Percentiles rank a stretch among this genome's conserved stretches.
phyloP scores from a whole-genome alignment of 768 basidiomycete species.

The Podaxis sp. region DNA sequence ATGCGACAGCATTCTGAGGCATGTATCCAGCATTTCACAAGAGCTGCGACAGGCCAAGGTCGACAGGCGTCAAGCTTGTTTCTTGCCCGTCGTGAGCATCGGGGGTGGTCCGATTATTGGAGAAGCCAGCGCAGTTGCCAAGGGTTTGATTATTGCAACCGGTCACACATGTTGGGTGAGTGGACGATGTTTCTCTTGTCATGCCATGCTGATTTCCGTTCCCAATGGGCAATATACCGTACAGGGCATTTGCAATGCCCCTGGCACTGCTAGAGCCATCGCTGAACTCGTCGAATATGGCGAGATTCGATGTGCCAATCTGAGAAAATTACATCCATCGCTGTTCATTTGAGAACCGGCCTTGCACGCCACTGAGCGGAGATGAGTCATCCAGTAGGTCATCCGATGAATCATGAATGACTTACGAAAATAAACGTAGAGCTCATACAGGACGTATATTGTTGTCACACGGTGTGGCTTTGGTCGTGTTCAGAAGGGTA shows the following conservation, averaged over 20 bases:
- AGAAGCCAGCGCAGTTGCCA: constrained; percentile 49
- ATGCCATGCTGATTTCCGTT: background rate
- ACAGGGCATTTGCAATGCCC: constrained; percentile 79
- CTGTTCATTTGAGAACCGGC: constrained; percentile 26
- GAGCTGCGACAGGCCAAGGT: constrained; percentile 53
- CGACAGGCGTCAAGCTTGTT: constrained; percentile 67
- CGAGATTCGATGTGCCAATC: constrained; percentile 52
- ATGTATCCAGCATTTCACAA: constrained; percentile 61
- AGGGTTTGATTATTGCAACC: constrained; percentile 67
- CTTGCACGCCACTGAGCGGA: background rate
- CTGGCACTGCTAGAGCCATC: constrained; percentile 76
- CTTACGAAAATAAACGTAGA: background rate
- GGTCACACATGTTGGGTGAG: constrained; percentile 82
- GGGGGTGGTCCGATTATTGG: constrained; percentile 75
- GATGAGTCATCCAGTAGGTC: background rate
- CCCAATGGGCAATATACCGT: background rate
- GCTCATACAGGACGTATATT: no score
- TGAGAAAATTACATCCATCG: constrained; percentile 45
- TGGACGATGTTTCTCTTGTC: constrained; percentile 2
- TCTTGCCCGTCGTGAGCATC: constrained; percentile 59
- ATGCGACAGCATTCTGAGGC: constrained; percentile 52
- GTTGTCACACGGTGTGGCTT: background rate
- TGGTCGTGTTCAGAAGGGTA: background rate
- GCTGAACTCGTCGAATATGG: constrained; percentile 72
- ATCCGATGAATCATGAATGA: background rate